phyloP scores from a whole-genome alignment of 2,329 filamentous ascomycete species.

The Hortaea werneckii region DNA sequence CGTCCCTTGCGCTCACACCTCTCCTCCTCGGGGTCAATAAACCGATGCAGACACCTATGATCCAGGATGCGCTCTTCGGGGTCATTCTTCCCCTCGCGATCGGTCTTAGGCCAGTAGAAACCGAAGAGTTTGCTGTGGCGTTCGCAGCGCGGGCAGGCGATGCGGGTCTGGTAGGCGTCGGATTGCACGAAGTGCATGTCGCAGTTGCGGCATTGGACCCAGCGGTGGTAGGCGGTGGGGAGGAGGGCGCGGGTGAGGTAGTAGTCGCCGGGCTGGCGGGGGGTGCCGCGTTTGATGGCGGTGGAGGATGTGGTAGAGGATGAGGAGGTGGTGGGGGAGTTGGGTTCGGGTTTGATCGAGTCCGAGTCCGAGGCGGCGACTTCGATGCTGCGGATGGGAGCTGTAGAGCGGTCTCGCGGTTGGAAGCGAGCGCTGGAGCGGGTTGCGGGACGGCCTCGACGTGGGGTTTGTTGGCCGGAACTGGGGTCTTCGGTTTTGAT shows the following conservation, averaged over 20 bases:
- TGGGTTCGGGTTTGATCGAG: conserved; percentile 10
- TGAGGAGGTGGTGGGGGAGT: conserved; percentile 1
- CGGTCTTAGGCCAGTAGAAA: conserved; percentile 91
- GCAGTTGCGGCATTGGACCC: conserved; percentile 86
- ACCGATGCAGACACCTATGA: conserved; percentile 78
- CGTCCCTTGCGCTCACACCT: conserved; percentile 23
- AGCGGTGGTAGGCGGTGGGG: conserved; percentile 63
- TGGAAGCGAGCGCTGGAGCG: conserved; percentile 7
- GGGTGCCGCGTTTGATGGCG: conserved; percentile 22
- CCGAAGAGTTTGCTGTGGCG: conserved; percentile 93
- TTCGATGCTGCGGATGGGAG: conserved; percentile 20
- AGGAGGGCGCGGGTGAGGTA: conserved; percentile 68
- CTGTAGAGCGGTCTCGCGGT: conserved; percentile 4
- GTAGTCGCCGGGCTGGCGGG: conserved; percentile 49
- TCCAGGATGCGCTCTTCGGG: conserved; percentile 62
- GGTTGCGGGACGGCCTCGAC: conserved; percentile 2
- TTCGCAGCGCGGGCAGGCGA: conserved; percentile 85
- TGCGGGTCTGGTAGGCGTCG: conserved; percentile 76
- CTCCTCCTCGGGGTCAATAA: conserved; percentile 49
- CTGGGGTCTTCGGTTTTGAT: background rate
- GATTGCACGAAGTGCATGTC: conserved; percentile 72
- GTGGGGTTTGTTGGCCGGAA: background rate
- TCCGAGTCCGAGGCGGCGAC: conserved; percentile 3
- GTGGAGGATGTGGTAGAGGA: background rate
- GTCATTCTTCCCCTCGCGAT: conserved; percentile 65